Conservation (phyloP, 129 eudicot species). For the Helianthus tuberosus region DNA sequence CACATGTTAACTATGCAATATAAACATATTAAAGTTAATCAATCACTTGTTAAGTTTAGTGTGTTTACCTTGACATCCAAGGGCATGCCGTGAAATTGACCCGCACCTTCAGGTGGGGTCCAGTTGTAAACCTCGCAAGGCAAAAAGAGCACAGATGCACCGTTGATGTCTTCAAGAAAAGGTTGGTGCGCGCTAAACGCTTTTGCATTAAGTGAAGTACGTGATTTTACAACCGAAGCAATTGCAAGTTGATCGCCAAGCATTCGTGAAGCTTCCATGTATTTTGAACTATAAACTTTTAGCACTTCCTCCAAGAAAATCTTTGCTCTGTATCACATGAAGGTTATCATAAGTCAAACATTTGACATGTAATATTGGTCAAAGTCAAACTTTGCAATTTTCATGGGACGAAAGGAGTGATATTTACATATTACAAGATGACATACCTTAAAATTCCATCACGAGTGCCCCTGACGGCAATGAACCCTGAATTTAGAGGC, state of each 20-base stretch:
- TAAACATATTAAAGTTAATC: background rate
- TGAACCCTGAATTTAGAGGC: conserved; percentile 93
- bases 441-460: conserved; percentile 72
- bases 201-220: conserved; percentile 56
- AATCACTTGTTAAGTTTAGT: background rate
- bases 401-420: background rate
- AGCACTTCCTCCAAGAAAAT: conserved; percentile 74
- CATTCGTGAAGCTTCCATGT: conserved; percentile 88
- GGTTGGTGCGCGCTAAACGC: conserved; percentile 54
- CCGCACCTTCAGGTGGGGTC: conserved; percentile 99
- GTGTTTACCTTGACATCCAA: conserved; percentile 80
- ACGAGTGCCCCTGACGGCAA: conserved; percentile 86
- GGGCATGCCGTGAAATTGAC: conserved; percentile 98
- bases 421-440: background rate
- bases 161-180: conserved; percentile 54
- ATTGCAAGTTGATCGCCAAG: conserved; percentile 97
- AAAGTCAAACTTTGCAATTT: background rate
- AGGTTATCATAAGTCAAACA: background rate
- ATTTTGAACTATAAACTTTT: conserved; percentile 59
- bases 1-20: background rate
- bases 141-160: conserved; percentile 63
- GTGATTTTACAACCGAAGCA: conserved; percentile 75
- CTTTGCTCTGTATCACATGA: conserved; percentile 61
- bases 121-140: conserved; percentile 87
- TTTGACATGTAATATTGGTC: background rate